phyloP scores from a whole-genome alignment of 2,329 filamentous ascomycete genomes.

The Fonsecaea pedrosoi region DNA sequence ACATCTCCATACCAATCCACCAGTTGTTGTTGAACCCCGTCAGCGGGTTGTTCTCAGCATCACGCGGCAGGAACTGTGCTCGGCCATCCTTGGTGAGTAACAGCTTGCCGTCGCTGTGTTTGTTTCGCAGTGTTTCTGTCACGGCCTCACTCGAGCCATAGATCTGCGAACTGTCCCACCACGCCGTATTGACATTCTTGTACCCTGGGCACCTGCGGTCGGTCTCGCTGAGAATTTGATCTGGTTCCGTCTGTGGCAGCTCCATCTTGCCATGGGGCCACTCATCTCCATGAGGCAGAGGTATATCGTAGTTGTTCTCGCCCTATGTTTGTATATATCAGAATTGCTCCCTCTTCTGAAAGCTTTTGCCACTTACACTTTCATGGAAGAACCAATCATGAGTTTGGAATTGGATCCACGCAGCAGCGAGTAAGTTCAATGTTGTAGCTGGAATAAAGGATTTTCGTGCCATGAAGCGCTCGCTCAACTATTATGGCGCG shows the following conservation, averaged over 20 bases:
- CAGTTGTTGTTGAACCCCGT: constrained; percentile 56
- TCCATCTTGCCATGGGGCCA: constrained; percentile 49
- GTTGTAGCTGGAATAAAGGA: constrained; percentile 55
- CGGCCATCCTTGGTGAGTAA: constrained; percentile 45
- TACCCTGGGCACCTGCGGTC: constrained; percentile 52
- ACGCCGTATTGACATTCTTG: constrained; percentile 52
- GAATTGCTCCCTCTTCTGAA: background rate
- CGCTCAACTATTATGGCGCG: constrained; percentile 22
- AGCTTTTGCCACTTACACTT: constrained; percentile 7
- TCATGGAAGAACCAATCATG: constrained; percentile 49
- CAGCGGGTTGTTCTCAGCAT: constrained; percentile 47
- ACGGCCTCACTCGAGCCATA: constrained; percentile 52
- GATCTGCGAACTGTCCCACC: constrained; percentile 58
- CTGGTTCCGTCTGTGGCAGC: constrained; percentile 41
- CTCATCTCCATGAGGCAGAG: constrained; percentile 45
- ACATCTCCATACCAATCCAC: constrained; percentile 57
- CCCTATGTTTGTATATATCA: constrained; percentile 37
- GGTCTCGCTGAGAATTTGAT: constrained; percentile 46
- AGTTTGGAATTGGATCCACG: constrained; percentile 59
- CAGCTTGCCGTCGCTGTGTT: constrained; percentile 50
- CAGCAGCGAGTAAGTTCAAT: constrained; percentile 56
- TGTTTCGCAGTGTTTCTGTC: constrained; percentile 48
- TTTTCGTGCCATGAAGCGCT: constrained; percentile 52
- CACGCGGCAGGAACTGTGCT: constrained; percentile 47
- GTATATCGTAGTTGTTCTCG: constrained; percentile 45